Evolutionary conservation across 352 stramenopile genomes (phyloP).

Genomic region (Phytopythium oedochilum): DNA sequence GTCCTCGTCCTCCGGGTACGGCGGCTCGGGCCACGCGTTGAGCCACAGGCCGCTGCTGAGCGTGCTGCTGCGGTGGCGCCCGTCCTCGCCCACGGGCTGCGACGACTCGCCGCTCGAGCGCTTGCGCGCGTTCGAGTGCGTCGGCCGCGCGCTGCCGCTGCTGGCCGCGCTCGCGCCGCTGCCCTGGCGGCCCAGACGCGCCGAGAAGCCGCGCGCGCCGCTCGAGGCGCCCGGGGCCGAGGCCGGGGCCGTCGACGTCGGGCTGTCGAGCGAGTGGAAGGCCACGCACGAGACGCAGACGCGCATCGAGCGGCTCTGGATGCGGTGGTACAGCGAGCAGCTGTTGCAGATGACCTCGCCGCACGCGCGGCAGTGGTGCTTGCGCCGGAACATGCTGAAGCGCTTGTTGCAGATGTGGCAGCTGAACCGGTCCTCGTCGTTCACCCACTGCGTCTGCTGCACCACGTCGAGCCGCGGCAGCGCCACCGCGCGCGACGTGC

Average conservation of each 20-base stretch:
- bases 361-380: constrained; percentile 83
- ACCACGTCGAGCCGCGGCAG: constrained; percentile 72
- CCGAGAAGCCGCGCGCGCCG: background rate
- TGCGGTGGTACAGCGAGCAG: constrained; percentile 80
- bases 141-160: constrained; percentile 9
- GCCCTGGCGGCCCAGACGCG: constrained; percentile 1
- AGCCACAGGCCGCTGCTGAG: constrained; percentile 63
- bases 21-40: constrained; percentile 80
- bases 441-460: constrained; percentile 80
- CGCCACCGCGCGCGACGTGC: constrained; percentile 67
- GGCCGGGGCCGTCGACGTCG: constrained; percentile 38
- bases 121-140: constrained; percentile 33
- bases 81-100: constrained; percentile 27
- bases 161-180: constrained; percentile 25
- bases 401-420: constrained; percentile 88
- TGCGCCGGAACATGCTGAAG: constrained; percentile 87
- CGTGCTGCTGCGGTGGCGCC: constrained; percentile 43
- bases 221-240: background rate
- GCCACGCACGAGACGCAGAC: constrained; percentile 82
- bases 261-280: constrained; percentile 78
- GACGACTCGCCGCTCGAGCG: constrained; percentile 46
- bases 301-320: constrained; percentile 81
- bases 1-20: constrained; percentile 74
- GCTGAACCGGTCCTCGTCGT: constrained; percentile 80
- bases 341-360: constrained; percentile 85